Percentiles rank a stretch among this genome's conserved stretches.
These are phyloP conservation scores for Phytophthora hybrid DNA, from an alignment of 352 stramenopile genomes.

Conservation along the genomic window DNA sequence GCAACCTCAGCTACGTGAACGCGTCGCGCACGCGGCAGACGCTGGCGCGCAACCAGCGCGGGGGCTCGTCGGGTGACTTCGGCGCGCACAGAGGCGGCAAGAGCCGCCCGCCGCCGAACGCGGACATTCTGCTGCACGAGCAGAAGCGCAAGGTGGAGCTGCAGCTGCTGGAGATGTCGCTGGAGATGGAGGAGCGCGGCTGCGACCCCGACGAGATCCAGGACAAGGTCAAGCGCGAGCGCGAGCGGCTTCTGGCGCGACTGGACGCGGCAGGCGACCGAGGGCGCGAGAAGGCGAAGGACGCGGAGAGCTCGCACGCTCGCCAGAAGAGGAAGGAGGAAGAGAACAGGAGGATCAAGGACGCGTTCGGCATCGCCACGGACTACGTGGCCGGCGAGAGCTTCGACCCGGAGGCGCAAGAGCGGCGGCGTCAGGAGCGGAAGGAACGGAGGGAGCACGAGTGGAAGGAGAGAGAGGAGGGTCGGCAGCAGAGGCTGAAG, in stretches of 20 bases:
- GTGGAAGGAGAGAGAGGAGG: constrained; percentile 57
- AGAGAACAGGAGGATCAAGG: constrained; percentile 71
- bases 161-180: constrained; percentile 77
- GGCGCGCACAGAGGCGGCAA: constrained; percentile 24
- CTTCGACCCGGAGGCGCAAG: constrained; percentile 81
- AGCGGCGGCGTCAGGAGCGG: constrained; percentile 64
- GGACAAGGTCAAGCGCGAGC: constrained; percentile 64
- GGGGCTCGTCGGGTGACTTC: constrained; percentile 22
- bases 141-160: constrained; percentile 84
- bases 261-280: constrained; percentile 22
- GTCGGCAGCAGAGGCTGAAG: constrained; percentile 41
- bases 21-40: constrained; percentile 72
- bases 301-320: constrained; percentile 59
- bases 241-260: constrained; percentile 57
- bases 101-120: constrained; percentile 53
- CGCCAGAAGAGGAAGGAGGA: constrained; percentile 71
- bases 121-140: constrained; percentile 86
- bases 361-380: constrained; percentile 74
- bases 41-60: constrained; percentile 55
- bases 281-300: constrained; percentile 21
- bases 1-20: constrained; percentile 85
- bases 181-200: constrained; percentile 81
- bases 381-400: constrained; percentile 81
- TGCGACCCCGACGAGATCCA: constrained; percentile 77
- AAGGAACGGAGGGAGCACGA: constrained; percentile 53